Evolutionary conservation across 129 eudicot genomes (phyloP), one percentile per base, ranked within the genome.

Genomic region (Escallonia herrerae): DNA sequence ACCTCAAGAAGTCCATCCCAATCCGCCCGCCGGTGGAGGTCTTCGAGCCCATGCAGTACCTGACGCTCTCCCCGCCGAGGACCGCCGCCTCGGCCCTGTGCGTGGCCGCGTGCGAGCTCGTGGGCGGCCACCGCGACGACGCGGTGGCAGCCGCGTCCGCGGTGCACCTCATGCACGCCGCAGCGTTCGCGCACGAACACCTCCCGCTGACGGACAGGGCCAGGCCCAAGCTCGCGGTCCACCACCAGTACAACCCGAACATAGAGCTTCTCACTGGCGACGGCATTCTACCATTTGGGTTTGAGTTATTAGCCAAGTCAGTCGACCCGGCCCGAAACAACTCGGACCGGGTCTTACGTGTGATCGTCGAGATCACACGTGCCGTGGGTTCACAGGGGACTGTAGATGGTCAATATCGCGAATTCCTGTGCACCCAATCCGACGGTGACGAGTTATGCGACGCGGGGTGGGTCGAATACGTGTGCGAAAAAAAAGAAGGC

Each of bases 91-190:
- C 95, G 0, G 68, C 82, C 2, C 60, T 87, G 22, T 84, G 93
- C 44, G 69, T 82, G n/a, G 93, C 96, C 33, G 84, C 93, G 0
- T 88, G 96, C 40, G 96, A 88, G 69, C 73, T 82, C 3, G 85
- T 85, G 1, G 93, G 96, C 43, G 89, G 93, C 42, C 15, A 49
- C 10, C 73, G 75, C 0, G 79, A 60, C 54, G 85, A 77, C 2
- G 91, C 96, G 12, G 39, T 84, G 52, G 79, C 78, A 2, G 85
- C 87, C 0, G 96, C 93, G 0, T 70, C 96, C 2, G 86, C 96
- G 0, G 45, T 88, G 9, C 96, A 85, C 49, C 89, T 88, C 68
- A 74, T 88, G 81, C 86, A 82, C 50, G 89, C 84, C 0, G 76
- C 87, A 2, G 74, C 77, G 2, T 65, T 81, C 74, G 37, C 74